Evolutionary conservation across 2,329 filamentous ascomycete species (phyloP), one percentile per base, ranked within the genome.

Genomic region (Cladophialophora carrionii): DNA sequence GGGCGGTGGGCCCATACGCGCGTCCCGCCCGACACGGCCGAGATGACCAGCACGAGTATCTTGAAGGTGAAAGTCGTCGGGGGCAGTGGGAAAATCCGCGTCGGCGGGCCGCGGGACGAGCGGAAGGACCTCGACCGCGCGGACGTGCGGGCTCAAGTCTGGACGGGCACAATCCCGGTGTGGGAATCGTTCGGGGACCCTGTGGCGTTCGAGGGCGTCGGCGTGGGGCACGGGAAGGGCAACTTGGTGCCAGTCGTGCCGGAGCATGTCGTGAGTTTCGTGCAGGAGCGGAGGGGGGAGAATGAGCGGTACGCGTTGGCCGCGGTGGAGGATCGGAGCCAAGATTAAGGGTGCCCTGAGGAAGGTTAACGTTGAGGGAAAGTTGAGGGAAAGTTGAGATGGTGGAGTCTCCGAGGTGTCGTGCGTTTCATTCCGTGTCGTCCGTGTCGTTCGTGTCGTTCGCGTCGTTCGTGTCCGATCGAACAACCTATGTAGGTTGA

Each of bases 11-110:
- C 82, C 20, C 81, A 89, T 73, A 85, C 86, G 17, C 85, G 91
- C 3, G 79, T 87, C 7, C 90, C 90, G 5, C 90, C 91, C 0
- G 89, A 87, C 51, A 81, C 81, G 51, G 86, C 87, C 12, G 91
- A 96, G 81, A 84, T 94, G 81, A 85, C 86, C 67, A 87, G 85
- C 66, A 96, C 91, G 0, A 84, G 85, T 46, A 86, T 96, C 48
- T 78, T 96, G 62, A 86, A 83, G 68, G 86, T 96, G 8, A 81
- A 77, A 53, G 85, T 95, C 66, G 81, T 83, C 8, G 86, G 85
- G 57, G 92, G 90, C 4, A 92, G 88, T 72, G 90, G 88, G 26
- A 96, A 96, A 82, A 81, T 90, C 49, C 82, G 90, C 4, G 80
- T 82, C 26, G 90, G 90, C 0, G 81, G 81, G 43, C 87, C 90